Evolutionary conservation across 495 filamentous ascomycete genomes (phyloP), one percentile per base, ranked within the genome.

Genomic region (Neurospora sp.): DNA sequence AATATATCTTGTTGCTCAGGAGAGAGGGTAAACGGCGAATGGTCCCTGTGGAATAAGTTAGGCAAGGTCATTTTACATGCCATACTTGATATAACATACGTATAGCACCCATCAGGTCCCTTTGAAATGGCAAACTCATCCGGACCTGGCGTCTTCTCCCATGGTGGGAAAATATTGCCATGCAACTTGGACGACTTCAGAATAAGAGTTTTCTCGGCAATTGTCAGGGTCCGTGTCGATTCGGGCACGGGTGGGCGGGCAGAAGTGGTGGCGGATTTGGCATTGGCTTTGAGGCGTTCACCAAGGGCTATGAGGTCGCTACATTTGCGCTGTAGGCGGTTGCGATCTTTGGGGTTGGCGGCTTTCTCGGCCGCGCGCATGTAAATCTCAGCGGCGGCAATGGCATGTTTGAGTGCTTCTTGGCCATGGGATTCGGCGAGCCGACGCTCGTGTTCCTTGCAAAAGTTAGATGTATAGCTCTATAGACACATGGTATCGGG

Each of bases 101-200:
- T 37, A 65, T 65, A 65, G 14, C 5, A 65, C 27, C 53, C 53
- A 65, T 65, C 53, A 1, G 53, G 6, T 65, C 27, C 53, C 27
- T 65, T 65, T 65, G 53, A 65, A 0, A 27, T 27, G 27, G 40
- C 35, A 71, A 45, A 31, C n/a, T 31, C 38, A 35, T 81, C 76
- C 0, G 83, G 53, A 9, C 78, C 77, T 0, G 93, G 93, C 38
- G 87, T 78, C 14, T 80, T 79, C 18, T 87, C 84, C 96, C 96
- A 99, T 5, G 92, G 93, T 9, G 90, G 93, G 76, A 97, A 98
- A 4, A 88, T 84, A 74, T 88, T 91, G 9, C 91, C 91, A 78
- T 97, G 91, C 10, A 99, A 82, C 70, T 89, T 91, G 16, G 94
- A 94, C 3, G 89, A 88, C 74, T 91, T 89, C 10, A 93, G 84